Evolutionary conservation across 257 asterid species (phyloP), one percentile per base, ranked within the genome.

Genomic region (Primulina tabacum): DNA sequence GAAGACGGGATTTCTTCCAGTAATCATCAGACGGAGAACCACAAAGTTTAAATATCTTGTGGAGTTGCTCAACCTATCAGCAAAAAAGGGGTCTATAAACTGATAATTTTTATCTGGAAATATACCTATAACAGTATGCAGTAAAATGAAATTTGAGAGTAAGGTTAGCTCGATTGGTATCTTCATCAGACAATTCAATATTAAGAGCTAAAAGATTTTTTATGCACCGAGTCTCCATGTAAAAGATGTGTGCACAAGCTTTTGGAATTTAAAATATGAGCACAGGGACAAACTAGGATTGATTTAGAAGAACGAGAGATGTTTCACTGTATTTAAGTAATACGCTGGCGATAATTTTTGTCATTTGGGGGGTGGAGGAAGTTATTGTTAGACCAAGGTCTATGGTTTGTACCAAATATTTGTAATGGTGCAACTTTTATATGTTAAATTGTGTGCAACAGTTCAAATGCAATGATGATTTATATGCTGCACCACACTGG

Each of bases 1-100:
- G 85, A 66, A 83, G 77, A 78, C 75, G 74, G 18, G 84, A 71
- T 60, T 83, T 83, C 65, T 68, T 78, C 89, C 90, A 87, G 63
- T 82, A 87, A 12, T 87, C 87, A 5, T 79, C 90, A 24, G 86
- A 71, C 7, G 92, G 90, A 43, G 89, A 82, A 63, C 93, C 93
- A 72, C 93, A 87, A 64, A 87, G 81, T 81, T 84, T 84, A 76
- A 79, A 87, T 62, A 85, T 83, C 62, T 82, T 80, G 63, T 85
- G 91, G 68, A 87, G 71, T 77, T 87, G 94, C 57, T 85, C 94
- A 64, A 85, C 86, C 94, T 85, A 50, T 4, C 57, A 5, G 21
- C 57, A 16, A 50, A 50, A 50, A 50, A 14, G 53, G 2, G 43
- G 43, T 35, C 43, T 7, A 35, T 35, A 7, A 35, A 35, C 43